Evolutionary conservation across 179 eudicot genomes (phyloP).

Genomic region (Dionaea muscipula): DNA sequence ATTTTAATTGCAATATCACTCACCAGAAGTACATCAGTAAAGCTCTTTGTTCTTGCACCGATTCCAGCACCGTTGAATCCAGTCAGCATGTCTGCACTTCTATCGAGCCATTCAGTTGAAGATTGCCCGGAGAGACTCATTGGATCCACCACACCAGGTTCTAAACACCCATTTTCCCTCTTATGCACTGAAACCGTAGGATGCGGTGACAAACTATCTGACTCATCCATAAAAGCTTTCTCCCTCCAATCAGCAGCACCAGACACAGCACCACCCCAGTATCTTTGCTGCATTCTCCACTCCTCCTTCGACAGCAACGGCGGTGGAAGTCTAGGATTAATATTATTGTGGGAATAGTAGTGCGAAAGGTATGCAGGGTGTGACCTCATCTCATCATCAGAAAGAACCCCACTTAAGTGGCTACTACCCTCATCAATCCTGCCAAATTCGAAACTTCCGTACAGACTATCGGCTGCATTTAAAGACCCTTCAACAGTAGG

Average conservation of each 20-base stretch:
- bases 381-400: conserved; percentile 43
- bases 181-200: conserved; percentile 21
- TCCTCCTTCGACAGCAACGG: conserved; percentile 49
- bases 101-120: conserved; percentile 27
- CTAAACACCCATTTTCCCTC: conserved; percentile 25
- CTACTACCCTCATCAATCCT: conserved; percentile 3
- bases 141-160: conserved; percentile 17
- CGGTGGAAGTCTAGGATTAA: conserved; percentile 47
- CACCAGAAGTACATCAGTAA: conserved; percentile 59
- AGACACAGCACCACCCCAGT: conserved; percentile 23
- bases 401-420: conserved; percentile 13
- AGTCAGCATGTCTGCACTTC: conserved; percentile 16
- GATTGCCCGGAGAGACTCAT: conserved; percentile 18
- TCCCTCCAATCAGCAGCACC: conserved; percentile 23
- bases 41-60: conserved; percentile 50
- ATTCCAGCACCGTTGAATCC: conserved; percentile 23
- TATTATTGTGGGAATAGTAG: conserved; percentile 41
- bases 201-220: conserved; percentile 27
- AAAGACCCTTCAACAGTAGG: conserved; percentile 39
- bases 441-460: conserved; percentile 6
- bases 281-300: conserved; percentile 47
- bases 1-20: conserved; percentile 6
- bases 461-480: conserved; percentile 20
- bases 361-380: conserved; percentile 46
- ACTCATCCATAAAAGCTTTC: conserved; percentile 11